Base-by-base conservation (phyloP, 179 eudicot species). In the Sideroxylon spinosum region DNA sequence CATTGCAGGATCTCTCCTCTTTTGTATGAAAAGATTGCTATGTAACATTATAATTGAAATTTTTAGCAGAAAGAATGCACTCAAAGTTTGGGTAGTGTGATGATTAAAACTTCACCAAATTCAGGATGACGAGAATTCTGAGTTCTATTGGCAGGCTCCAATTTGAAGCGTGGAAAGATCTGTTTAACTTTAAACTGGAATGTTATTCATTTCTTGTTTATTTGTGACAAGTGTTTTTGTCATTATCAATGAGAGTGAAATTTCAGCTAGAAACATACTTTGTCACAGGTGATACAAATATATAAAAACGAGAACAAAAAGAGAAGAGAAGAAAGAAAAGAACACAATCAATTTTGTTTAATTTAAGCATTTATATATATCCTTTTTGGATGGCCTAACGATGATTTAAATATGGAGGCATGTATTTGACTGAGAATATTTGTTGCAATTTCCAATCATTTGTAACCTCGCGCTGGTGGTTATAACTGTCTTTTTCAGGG, bases 401-500 rank as follows among this genome's bases (percentile, higher is more conserved):
- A 25, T 44, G 37, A 49, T 60, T 75, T 59, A 32, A 22, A 20
- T 32, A 37, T 29, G 1, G 10, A 29, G 6, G 5, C 29, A 46
- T 14, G 19, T 23, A 16, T 48, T 23, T 61, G 44, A 75, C 16
- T 8, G 59, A 63, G 50, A 9, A n/a, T 7, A 32, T 11, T 7
- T 16, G 68, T 13, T 37, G 53, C 20, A n/a, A 48, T 63, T 49
- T 26, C 61, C 25, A 62, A 63, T 76, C 14, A n/a, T 64, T 56
- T 74, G 29, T 48, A 49, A 19, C 71, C 26, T 63, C 48, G 14
- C 14, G 4, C 61, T 17, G 17, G 17, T 17, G 28, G 26, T 76
- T 13, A 28, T 48, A 20, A n/a, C 7, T 60, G n/a, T 28, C 50
- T 56, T 75, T 79, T 84, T 69, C 87, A 95, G 98, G 98, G 98